Base-by-base conservation (phyloP, 179 eudicot species). In the Silene noctiflora region DNA sequence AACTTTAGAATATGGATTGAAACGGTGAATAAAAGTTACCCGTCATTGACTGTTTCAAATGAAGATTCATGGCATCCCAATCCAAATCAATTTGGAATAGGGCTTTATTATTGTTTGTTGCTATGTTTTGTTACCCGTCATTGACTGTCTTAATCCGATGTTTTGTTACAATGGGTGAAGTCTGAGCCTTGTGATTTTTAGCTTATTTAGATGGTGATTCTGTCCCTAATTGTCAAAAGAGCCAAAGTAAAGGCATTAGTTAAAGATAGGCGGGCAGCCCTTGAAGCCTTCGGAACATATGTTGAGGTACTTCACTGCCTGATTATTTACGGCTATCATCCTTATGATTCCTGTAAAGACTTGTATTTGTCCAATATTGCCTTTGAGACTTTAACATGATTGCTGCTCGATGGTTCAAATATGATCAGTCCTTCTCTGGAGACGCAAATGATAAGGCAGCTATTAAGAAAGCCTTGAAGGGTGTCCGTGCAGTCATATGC, bases 221-320 rank as follows among this genome's bases (percentile, higher is more conserved):
- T 95, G 64, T 83, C 97, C 24, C 85, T 95, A 75, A 91, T 95
- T 72, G 85, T 95, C 83, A 95, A 95, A 83, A 84, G 92, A 79
- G 75, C 75, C 29, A 88, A 84, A 78, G 91, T 95, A 31, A 95
- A 93, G 89, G 92, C 97, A 29, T 73, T 95, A 76, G 99, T 95
- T 84, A 95, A 95, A 86, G 87, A 93, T 69, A 93, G 82, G 73
- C 90, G 93, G 11, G 93, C 89, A 71, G 96, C 98, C 31, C 74
- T 91, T 68, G 99, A 93, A 83, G 96, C 99, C 65, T 95, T 93
- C 79, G 99, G 99, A 67, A 89, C 88, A 79, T 95, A 95, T 31
- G 91, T 95, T 56, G 99, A 95, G 93, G 99, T 95, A 67, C 61
- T 81, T 80, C 55, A 66, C 44, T 8, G 55, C 70, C 42, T 7